Conservation (phyloP, 352 stramenopile species). For the Phytophthora palmivora region DNA sequence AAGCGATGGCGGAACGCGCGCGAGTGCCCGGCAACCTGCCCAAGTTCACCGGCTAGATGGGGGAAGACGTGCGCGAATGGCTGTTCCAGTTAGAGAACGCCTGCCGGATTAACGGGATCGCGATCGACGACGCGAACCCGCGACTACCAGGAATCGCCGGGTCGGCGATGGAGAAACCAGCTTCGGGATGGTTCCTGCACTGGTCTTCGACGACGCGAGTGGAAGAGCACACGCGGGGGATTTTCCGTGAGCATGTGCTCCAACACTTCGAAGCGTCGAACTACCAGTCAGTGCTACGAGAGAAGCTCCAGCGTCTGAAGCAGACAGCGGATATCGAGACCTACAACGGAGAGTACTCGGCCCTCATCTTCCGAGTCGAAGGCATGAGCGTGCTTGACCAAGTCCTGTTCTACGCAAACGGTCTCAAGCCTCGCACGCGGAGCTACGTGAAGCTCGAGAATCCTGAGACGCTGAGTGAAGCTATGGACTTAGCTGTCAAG, state of each 20-base stretch:
- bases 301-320: not conserved
- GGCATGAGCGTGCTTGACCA: not conserved
- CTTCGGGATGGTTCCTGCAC: not conserved
- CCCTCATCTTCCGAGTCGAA: slow-evolving; percentile 1
- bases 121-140: not conserved
- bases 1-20: not conserved
- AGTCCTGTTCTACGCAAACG: not conserved
- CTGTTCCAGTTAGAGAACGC: not conserved
- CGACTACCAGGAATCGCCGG: not conserved
- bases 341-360: slow-evolving; percentile 2
- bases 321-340: slow-evolving; percentile 1
- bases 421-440: not conserved
- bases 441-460: not conserved
- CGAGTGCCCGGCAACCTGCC: not conserved
- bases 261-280: not conserved
- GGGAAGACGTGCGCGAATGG: not conserved
- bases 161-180: not conserved
- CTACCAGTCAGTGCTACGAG: not conserved
- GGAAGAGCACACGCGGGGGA: not conserved
- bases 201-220: not conserved
- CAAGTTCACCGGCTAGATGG: not conserved
- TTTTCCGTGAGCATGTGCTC: not conserved
- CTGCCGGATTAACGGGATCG: not conserved
- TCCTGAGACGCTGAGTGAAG: not conserved
- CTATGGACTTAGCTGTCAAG: not conserved